Evolutionary conservation across 2,329 filamentous ascomycete genomes (phyloP), one percentile per base, ranked within the genome.

Genomic region (Fusarium sp.): DNA sequence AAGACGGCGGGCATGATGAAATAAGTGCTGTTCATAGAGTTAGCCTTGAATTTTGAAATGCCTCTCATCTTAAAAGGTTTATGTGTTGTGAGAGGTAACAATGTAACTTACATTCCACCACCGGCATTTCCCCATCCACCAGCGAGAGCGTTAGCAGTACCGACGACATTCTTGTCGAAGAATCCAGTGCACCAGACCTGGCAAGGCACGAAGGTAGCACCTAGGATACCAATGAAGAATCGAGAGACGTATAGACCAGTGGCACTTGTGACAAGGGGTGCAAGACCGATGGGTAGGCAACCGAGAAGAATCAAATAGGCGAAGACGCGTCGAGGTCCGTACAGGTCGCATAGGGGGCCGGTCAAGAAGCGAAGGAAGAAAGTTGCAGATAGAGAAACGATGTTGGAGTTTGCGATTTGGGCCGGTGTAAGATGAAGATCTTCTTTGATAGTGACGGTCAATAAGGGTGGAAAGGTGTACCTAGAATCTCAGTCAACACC

Each of bases 141-240:
- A 2, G 94, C 91, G 19, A 97, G 81, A 4, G 93, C 92, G 76
- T 97, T 98, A 65, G 94, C 93, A 7, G 93, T 94, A 47, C 94
- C 94, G 19, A 97, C 92, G 26, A 97, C 86, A 74, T 94, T 96
- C 83, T 94, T 96, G 81, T 98, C 94, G 78, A 94, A 97, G 84
- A 97, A 97, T 0, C 91, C 93, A 0, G 94, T 97, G 11, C 91
- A 93, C 93, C 94, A 97, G 8, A 97, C 94, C 77, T 97, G 94
- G 78, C 94, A 97, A 14, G 92, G 92, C 1, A 95, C 92, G 73
- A 95, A 95, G 2, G 89, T 88, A 3, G 90, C 91, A 40, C 92
- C 92, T 0, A 95, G 87, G 43, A 95, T 91, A 63, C 92, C 92
- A 67, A 94, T 88, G 80, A 94, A 94, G 83, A 95, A 95, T 44